Base-by-base conservation (phyloP, 2,329 filamentous ascomycete genomes). In the Stachybotrys chartarum region DNA sequence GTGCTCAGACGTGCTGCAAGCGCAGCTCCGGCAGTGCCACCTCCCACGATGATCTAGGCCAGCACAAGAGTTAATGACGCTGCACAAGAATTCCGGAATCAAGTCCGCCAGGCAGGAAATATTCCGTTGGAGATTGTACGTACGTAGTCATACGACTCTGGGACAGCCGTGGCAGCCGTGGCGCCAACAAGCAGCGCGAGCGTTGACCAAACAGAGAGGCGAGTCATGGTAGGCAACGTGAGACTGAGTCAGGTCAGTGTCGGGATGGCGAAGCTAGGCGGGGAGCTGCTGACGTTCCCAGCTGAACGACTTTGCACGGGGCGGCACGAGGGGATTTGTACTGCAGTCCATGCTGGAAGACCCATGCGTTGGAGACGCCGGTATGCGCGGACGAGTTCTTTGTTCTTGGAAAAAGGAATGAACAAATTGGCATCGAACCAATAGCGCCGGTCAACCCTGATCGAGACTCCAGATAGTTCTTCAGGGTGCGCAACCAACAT, bases 21-120 rank as follows among this genome's bases (percentile, higher is more conserved):
- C 6, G 69, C 68, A 16, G 61, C 51, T 18, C 70, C 69, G 8
- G 68, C 68, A 8, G 69, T 71, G 35, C 70, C 70, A 45, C 69
- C 69, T 35, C 68, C 69, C 5, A 71, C 64, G 53, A 71, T 61
- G 57, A 71, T 60, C 59, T 56, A 32, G 50, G 11, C 2, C 2
- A 7, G 24, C 7, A 6, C 30, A 5, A 32, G 16, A 35, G 49
- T 51, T 35, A 35, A 16, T 24, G 24, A 24, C 24, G 24, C 24
- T 24, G 24, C 24, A 16, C 14, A 18, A 16, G 14, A 24, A 2
- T 50, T 8, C 7, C 3, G n/a, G 8, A 12, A 12, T 45, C 46
- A 17, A n/a, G 8, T 5, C 24, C n/a, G 8, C 46, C 24, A 10
- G 8, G 10, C n/a, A 48, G 10, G 24, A 48, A 48, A 48, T n/a